Evolutionary conservation across 495 filamentous ascomycete genomes (phyloP).

Genomic region (Talaromyces trachyspermus): DNA sequence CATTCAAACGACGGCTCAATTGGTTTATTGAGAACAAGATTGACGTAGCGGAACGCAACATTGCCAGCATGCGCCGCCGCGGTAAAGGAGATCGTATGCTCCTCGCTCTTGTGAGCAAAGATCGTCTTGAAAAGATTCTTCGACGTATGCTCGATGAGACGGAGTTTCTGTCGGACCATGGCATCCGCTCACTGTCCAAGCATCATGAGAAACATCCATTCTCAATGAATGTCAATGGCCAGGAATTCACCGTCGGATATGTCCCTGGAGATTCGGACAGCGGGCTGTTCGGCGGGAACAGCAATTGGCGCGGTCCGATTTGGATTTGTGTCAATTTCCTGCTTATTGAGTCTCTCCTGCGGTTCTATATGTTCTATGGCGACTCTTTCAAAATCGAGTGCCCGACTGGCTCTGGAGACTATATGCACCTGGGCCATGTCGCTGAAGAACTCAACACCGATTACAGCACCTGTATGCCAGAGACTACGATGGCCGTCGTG

Average conservation of each 20-base stretch:
- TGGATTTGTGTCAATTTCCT: constrained; percentile 97
- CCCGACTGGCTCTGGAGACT: constrained; percentile 86
- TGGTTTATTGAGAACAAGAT: constrained; percentile 87
- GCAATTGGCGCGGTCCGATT: constrained; percentile 91
- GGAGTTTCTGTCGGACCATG: constrained; percentile 85
- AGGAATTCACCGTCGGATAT: constrained; percentile 81
- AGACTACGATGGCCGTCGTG: constrained; percentile 74
- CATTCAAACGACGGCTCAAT: constrained; percentile 85
- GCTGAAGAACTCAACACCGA: constrained; percentile 90
- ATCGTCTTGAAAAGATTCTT: constrained; percentile 76
- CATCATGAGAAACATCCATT: constrained; percentile 84
- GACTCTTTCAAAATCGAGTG: constrained; percentile 83
- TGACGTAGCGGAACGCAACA: constrained; percentile 84
- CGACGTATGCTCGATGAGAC: constrained; percentile 88
- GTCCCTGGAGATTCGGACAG: constrained; percentile 92
- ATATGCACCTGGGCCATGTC: constrained; percentile 94
- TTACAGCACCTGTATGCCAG: constrained; percentile 85
- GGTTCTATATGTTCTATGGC: constrained; percentile 95
- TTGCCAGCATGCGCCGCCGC: constrained; percentile 79
- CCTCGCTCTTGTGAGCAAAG: constrained; percentile 80
- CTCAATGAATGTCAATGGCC: constrained; percentile 92
- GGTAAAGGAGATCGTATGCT: constrained; percentile 85
- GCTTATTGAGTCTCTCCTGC: constrained; percentile 81
- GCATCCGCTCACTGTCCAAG: constrained; percentile 91
- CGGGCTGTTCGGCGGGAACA: constrained; percentile 90